Percentiles rank a stretch among this genome's conserved stretches.
phyloP scores from a whole-genome alignment of 2,329 filamentous ascomycete genomes.

The Colletotrichum acutatum region DNA sequence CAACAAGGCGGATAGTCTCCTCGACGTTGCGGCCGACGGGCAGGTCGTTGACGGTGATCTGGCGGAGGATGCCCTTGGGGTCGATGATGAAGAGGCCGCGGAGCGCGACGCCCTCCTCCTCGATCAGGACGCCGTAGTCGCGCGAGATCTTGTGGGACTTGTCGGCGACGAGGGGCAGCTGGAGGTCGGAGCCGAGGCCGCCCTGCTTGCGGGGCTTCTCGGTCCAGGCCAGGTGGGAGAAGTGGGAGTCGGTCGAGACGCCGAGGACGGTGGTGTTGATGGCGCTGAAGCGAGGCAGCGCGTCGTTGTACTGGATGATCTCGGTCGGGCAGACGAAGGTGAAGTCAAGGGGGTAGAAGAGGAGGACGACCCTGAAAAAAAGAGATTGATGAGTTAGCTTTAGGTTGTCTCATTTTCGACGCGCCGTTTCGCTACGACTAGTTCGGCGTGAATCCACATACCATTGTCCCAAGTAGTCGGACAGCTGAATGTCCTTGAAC shows the following conservation, averaged over 20 bases:
- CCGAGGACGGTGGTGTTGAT: conserved; percentile 71
- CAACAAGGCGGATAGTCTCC: conserved; percentile 72
- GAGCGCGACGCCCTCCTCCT: conserved; percentile 72
- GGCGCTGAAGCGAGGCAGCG: conserved; percentile 67
- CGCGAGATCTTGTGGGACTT: conserved; percentile 69
- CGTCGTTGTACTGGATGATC: conserved; percentile 73
- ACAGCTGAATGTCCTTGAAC: conserved; percentile 58
- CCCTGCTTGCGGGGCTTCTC: conserved; percentile 68
- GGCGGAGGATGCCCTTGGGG: conserved; percentile 68
- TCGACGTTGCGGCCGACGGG: conserved; percentile 73
- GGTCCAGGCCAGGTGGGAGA: conserved; percentile 67
- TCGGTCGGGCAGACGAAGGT: conserved; percentile 76
- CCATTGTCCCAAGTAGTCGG: conserved; percentile 60
- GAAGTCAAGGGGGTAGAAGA: conserved; percentile 76
- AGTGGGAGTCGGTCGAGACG: conserved; percentile 71
- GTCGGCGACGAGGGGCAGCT: conserved; percentile 71
- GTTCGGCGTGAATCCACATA: conserved; percentile 37
- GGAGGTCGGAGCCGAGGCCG: conserved; percentile 67
- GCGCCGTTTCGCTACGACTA: neutral
- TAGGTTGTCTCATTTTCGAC: neutral
- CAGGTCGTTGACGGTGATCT: conserved; percentile 74
- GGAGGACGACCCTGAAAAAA: conserved; percentile 66
- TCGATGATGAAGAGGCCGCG: conserved; percentile 75
- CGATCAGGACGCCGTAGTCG: conserved; percentile 72
- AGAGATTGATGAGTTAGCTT: neutral